These are phyloP conservation scores for Mrakia gelida DNA, from an alignment of 768 basidiomycete species.

Conservation along the genomic window DNA sequence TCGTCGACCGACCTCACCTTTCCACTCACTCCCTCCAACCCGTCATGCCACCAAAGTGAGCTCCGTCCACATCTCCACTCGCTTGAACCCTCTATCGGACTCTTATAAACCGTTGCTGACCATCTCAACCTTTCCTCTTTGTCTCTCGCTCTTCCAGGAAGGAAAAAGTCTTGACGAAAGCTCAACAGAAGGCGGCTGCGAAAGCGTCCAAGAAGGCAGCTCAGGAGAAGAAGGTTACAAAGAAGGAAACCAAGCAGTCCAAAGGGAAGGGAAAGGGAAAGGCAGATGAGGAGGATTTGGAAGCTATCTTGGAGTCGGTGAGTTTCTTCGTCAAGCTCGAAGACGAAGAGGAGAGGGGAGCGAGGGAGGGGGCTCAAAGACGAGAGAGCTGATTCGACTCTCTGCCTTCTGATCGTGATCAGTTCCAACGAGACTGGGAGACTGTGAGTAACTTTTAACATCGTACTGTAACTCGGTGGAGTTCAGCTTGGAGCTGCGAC, in stretches of 20 bases:
- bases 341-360: background rate
- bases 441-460: constrained; percentile 46
- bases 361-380: background rate
- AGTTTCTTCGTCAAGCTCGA: background rate
- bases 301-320: constrained; percentile 77
- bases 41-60: constrained; percentile 13
- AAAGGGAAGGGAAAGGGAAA: constrained; percentile 44
- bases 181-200: constrained; percentile 50
- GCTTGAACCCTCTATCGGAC: background rate
- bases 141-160: background rate
- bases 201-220: constrained; percentile 58
- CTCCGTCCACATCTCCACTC: no score
- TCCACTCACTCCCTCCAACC: background rate
- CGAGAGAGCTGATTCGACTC: background rate
- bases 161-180: constrained; percentile 17
- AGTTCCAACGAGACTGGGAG: constrained; percentile 68
- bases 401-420: constrained; percentile 33
- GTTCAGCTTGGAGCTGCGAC: background rate
- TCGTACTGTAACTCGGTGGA: no score
- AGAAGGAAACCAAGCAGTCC: constrained; percentile 51
- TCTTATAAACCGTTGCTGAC: background rate
- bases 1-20: no score
- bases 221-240: constrained; percentile 56
- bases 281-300: constrained; percentile 64
- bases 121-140: background rate